Conservation (phyloP, 2,329 filamentous ascomycete species). For the Trichothecium roseum region DNA sequence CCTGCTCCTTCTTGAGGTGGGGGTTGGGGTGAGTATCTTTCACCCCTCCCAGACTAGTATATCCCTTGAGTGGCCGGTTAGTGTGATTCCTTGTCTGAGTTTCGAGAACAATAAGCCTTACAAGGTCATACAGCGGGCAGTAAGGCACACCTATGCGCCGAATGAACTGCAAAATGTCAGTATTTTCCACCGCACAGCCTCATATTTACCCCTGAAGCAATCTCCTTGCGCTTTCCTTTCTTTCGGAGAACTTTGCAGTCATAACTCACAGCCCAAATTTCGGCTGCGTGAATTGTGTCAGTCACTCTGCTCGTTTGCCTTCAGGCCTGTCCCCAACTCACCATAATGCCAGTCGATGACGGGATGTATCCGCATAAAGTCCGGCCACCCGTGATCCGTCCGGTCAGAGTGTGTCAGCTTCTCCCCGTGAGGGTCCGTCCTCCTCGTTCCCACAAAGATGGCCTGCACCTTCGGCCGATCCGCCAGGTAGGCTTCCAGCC, state of each 20-base stretch:
- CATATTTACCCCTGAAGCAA: neutral
- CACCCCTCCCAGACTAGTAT: slow-evolving; percentile 84
- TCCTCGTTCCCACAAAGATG: slow-evolving; percentile 52
- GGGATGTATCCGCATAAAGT: slow-evolving; percentile 86
- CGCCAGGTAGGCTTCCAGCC: slow-evolving; percentile 65
- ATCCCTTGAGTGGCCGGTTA: slow-evolving; percentile 43
- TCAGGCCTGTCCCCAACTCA: neutral
- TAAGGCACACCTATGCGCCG: slow-evolving; percentile 71
- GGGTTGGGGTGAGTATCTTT: slow-evolving; percentile 88
- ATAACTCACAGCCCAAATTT: slow-evolving; percentile 81
- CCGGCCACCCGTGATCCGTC: slow-evolving; percentile 84
- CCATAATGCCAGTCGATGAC: slow-evolving; percentile 88
- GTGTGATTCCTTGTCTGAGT: slow-evolving; percentile 1
- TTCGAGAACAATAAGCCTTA: slow-evolving; percentile 13
- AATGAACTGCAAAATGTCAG: slow-evolving; percentile 51
- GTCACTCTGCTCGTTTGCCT: neutral
- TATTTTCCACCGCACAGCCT: neutral
- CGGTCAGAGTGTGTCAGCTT: slow-evolving; percentile 70
- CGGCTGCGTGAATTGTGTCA: slow-evolving; percentile 26
- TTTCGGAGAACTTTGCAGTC: too few species aligned
- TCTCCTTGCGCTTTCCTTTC: too few species aligned
- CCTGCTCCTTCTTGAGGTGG: slow-evolving; percentile 7
- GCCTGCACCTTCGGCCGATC: slow-evolving; percentile 56
- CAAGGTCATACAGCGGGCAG: slow-evolving; percentile 70
- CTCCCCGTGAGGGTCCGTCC: slow-evolving; percentile 86